Conservation (phyloP, 495 filamentous ascomycete genomes). For the Bombardia bombarda region DNA sequence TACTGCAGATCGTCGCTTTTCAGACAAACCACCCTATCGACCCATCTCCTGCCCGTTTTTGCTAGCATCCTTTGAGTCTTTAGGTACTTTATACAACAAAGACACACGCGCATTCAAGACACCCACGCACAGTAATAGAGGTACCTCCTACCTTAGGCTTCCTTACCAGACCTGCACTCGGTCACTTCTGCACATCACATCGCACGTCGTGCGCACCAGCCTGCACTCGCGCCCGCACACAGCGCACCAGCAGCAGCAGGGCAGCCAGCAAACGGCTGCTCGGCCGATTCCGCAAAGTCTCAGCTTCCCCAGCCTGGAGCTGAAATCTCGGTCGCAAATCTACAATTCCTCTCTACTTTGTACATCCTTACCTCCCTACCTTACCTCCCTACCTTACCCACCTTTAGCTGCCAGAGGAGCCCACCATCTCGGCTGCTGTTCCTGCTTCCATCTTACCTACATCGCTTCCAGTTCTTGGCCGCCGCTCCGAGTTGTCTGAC, state of each 20-base stretch:
- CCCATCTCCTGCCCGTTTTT: slow-evolving; percentile 5
- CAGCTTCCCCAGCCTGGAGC: background rate
- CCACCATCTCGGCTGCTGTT: no score
- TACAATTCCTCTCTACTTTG: background rate
- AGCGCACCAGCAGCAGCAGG: no score
- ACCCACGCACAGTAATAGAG: no score
- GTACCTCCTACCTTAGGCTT: background rate
- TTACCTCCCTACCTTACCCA: background rate
- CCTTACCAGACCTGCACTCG: background rate
- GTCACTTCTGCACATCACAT: no score
- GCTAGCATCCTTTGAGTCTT: slow-evolving; percentile 4
- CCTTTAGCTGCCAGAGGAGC: background rate
- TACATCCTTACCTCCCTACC: background rate
- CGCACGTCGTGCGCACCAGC: no score
- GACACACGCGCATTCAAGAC: no score
- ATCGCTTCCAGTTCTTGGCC: no score
- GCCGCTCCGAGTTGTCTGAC: no score
- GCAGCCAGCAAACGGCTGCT: background rate
- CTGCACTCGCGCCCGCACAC: no score
- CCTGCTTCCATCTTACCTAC: no score
- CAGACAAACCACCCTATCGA: slow-evolving; percentile 7
- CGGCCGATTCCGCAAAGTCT: background rate
- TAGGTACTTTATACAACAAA: background rate
- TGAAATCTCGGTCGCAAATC: slow-evolving; percentile 3
- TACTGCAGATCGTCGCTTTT: slow-evolving; percentile 8